Evolutionary conservation across 768 basidiomycete species (phyloP).

Genomic region (Cystobasidium tubakii): DNA sequence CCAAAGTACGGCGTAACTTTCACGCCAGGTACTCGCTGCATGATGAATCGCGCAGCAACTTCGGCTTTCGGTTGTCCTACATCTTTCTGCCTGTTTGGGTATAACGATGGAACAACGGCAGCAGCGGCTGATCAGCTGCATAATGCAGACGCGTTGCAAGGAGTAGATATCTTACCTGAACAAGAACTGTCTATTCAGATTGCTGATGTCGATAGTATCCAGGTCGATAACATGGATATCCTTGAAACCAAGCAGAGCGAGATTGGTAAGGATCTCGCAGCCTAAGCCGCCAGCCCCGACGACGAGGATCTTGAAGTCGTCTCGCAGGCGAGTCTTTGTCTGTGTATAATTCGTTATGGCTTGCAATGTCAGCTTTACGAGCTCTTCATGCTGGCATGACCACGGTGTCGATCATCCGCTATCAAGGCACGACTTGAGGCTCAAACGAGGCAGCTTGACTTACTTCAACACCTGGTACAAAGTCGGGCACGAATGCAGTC

Average conservation of each 20-base stretch:
- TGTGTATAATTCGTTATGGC: background rate
- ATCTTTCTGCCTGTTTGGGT: slow-evolving; percentile 63
- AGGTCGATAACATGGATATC: slow-evolving; percentile 99
- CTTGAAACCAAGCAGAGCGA: slow-evolving; percentile 92
- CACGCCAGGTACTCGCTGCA: slow-evolving; percentile 92
- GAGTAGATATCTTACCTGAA: slow-evolving; percentile 63
- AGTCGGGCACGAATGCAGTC: slow-evolving; percentile 17
- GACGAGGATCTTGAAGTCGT: slow-evolving; percentile 83
- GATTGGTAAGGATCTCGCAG: slow-evolving; percentile 91
- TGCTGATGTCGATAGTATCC: slow-evolving; percentile 99
- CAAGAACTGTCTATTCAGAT: slow-evolving; percentile 94
- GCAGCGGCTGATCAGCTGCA: too few species aligned
- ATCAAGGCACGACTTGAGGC: background rate
- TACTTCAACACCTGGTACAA: slow-evolving; percentile 18
- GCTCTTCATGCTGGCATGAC: background rate
- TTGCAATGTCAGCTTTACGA: background rate
- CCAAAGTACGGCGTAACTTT: slow-evolving; percentile 93
- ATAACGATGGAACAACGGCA: too few species aligned
- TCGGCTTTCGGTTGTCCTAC: slow-evolving; percentile 91
- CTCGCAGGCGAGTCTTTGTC: slow-evolving; percentile 60
- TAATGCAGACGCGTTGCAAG: too few species aligned
- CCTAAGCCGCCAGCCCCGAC: slow-evolving; percentile 97
- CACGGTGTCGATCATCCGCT: background rate
- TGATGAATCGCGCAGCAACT: slow-evolving; percentile 90
- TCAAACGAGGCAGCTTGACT: background rate